Conservation (phyloP, 331 rosid genomes). For the Spiraea crenata region DNA sequence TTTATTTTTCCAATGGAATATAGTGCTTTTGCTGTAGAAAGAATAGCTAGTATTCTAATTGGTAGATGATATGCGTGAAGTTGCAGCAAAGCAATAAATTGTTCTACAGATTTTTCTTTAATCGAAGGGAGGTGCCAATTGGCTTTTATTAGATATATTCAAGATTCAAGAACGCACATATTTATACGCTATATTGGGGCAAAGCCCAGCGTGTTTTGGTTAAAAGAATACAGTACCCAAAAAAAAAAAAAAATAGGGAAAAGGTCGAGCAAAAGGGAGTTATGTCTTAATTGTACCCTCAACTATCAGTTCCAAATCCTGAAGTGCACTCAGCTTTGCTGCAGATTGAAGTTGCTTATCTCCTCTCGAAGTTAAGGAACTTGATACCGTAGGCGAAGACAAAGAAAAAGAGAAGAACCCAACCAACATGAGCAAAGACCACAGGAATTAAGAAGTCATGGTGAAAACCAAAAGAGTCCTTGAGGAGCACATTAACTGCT, state of each 20-base stretch:
- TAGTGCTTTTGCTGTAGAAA: not conserved
- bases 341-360: slow-evolving; percentile 16
- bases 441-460: slow-evolving; percentile 24
- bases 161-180: too few relatives aligned
- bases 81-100: slow-evolving; percentile 10
- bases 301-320: too few relatives aligned
- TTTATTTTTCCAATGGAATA: not conserved
- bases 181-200: too few relatives aligned
- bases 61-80: slow-evolving; percentile 8
- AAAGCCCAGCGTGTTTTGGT: too few relatives aligned
- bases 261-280: too few relatives aligned
- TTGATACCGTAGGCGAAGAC: slow-evolving; percentile 42
- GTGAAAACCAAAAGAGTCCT: slow-evolving; percentile 24
- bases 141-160: too few relatives aligned
- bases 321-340: not conserved
- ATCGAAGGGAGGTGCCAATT: too few relatives aligned
- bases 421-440: slow-evolving; percentile 29
- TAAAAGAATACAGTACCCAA: too few relatives aligned
- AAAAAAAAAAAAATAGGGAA: too few relatives aligned
- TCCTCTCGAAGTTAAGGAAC: slow-evolving; percentile 43
- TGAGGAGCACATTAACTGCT: slow-evolving; percentile 6
- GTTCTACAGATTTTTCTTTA: not conserved
- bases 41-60: not conserved
- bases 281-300: too few relatives aligned
- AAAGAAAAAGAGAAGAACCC: slow-evolving; percentile 36